Evolutionary conservation across 805 yeast species (phyloP).

Genomic region (Sugiyamaella marilandica): DNA sequence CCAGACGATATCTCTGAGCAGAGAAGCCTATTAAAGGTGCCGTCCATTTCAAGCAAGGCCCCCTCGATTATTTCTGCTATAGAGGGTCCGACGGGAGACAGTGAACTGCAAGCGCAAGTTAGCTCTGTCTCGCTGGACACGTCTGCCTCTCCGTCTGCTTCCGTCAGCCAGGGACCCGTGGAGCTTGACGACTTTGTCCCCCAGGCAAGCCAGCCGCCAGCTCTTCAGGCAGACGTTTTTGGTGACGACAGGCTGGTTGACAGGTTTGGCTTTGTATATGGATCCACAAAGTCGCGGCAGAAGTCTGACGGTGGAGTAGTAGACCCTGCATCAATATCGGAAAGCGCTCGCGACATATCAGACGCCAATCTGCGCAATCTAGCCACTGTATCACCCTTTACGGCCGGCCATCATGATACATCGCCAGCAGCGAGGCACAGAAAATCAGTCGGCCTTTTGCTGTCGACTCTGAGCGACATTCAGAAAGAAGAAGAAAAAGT

Average conservation of each 20-base stretch:
- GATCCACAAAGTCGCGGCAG: slow-evolving; percentile 14
- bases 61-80: background rate
- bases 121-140: background rate
- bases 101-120: background rate
- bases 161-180: slow-evolving; percentile 33
- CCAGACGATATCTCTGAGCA: background rate
- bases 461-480: slow-evolving; percentile 38
- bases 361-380: background rate
- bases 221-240: slow-evolving; percentile 19
- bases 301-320: background rate
- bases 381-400: background rate
- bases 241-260: slow-evolving; percentile 35
- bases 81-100: background rate
- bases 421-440: slow-evolving; percentile 4
- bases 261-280: slow-evolving; percentile 47
- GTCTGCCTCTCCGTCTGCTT: background rate
- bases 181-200: slow-evolving; percentile 40
- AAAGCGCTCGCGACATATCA: background rate
- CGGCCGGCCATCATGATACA: background rate
- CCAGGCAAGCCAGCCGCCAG: slow-evolving; percentile 32
- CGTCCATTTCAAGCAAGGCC: background rate
- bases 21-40: background rate
- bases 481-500: slow-evolving; percentile 42
- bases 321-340: background rate
- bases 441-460: slow-evolving; percentile 27